Evolutionary conservation across 2,329 filamentous ascomycete species (phyloP).

Genomic region (Ophiobolus disseminans): DNA sequence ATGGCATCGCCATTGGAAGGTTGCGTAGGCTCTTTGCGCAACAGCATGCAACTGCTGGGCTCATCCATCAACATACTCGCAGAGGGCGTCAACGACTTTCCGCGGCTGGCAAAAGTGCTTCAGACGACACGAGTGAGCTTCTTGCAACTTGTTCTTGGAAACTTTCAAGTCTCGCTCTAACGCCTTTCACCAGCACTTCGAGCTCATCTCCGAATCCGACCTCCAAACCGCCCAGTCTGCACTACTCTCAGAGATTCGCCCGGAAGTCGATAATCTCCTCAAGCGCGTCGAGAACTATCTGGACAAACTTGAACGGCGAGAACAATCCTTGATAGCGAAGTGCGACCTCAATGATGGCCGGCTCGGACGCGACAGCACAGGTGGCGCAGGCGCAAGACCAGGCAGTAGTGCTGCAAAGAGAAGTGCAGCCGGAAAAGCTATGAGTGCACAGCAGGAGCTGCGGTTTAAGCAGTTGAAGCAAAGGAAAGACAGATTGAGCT

Average conservation of each 20-base stretch:
- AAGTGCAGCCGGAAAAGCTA: constrained; percentile 38
- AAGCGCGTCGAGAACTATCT: constrained; percentile 83
- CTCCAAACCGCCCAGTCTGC: constrained; percentile 82
- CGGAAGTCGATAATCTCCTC: constrained; percentile 80
- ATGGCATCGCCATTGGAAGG: constrained; percentile 59
- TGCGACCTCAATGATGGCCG: constrained; percentile 83
- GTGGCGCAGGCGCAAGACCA: constrained; percentile 31
- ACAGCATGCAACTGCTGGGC: constrained; percentile 67
- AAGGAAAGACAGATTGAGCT: constrained; percentile 84
- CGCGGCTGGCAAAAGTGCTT: constrained; percentile 67
- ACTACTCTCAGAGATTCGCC: constrained; percentile 87
- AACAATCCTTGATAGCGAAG: constrained; percentile 82
- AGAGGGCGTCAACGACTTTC: constrained; percentile 68
- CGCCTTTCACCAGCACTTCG: constrained; percentile 73
- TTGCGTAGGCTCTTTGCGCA: constrained; percentile 67
- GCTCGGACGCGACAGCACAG: constrained; percentile 52
- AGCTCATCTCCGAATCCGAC: constrained; percentile 85
- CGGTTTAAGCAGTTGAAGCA: constrained; percentile 74
- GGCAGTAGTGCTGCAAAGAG: constrained; percentile 29
- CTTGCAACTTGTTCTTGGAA: background rate
- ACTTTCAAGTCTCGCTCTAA: background rate
- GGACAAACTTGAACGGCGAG: constrained; percentile 80
- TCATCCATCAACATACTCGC: constrained; percentile 70
- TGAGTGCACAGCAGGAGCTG: constrained; percentile 58
- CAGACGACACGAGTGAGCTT: constrained; percentile 65